phyloP scores from a whole-genome alignment of 2,329 filamentous ascomycete species.

The Aspergillus fijiensis region DNA sequence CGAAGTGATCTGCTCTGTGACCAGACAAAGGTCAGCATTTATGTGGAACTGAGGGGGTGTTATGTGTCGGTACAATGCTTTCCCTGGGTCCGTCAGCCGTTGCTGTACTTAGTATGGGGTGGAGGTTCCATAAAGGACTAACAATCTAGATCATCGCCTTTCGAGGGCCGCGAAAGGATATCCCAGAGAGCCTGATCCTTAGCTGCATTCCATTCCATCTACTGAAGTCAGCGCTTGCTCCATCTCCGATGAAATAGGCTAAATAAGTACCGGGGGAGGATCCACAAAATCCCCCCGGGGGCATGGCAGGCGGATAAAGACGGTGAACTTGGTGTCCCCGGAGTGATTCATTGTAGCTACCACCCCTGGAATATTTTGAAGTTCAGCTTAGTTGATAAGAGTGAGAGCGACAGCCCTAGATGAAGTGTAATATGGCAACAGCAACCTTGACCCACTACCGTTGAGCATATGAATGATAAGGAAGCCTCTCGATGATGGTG shows the following conservation, averaged over 20 bases:
- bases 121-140: slow-evolving; percentile 17
- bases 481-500: background rate
- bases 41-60: background rate
- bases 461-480: background rate
- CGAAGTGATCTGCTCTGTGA: slow-evolving; percentile 68
- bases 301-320: slow-evolving; percentile 88
- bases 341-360: slow-evolving; percentile 13
- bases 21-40: background rate
- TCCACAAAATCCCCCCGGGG: slow-evolving; percentile 84
- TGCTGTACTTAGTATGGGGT: background rate
- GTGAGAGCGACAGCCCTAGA: no score
- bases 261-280: slow-evolving; percentile 69
- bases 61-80: slow-evolving; percentile 60
- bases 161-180: slow-evolving; percentile 76
- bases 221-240: slow-evolving; percentile 22
- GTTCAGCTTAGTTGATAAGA: no score
- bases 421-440: background rate
- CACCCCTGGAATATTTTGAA: background rate
- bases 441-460: background rate
- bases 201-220: slow-evolving; percentile 83
- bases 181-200: slow-evolving; percentile 92
- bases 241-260: background rate
- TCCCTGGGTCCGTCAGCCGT: slow-evolving; percentile 56
- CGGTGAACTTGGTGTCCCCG: slow-evolving; percentile 54
- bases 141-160: slow-evolving; percentile 84